A percentile compares a stretch with the other conserved stretches of the same genome.
phyloP scores from a whole-genome alignment of 768 basidiomycete species.

The Suillus cothurnatus region DNA sequence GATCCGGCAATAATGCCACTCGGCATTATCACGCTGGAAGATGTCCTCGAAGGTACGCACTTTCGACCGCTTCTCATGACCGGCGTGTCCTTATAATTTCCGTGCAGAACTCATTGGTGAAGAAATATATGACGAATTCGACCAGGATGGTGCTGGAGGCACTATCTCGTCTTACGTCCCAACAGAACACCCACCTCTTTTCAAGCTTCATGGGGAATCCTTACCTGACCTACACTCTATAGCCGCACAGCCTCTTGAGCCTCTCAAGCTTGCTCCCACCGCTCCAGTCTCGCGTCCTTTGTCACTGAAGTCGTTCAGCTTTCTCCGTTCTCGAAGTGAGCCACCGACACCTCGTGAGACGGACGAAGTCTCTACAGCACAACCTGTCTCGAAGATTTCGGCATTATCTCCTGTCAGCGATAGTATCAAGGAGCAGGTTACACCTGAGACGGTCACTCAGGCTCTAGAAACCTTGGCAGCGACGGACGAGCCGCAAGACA shows the following conservation, averaged over 20 bases:
- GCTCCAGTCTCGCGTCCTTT: conserved; percentile 40
- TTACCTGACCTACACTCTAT: conserved; percentile 11
- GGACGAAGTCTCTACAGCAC: conserved; percentile 5
- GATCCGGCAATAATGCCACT: conserved; percentile 84
- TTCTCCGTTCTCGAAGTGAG: conserved; percentile 58
- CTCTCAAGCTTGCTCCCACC: conserved; percentile 18
- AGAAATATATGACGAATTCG: conserved; percentile 92
- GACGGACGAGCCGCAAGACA: conserved; percentile 11
- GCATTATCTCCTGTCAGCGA: not conserved
- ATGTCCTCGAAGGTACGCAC: conserved; percentile 79
- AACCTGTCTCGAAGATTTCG: not conserved
- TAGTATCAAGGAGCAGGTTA: not conserved
- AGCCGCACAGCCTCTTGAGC: not conserved
- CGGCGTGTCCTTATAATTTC: not conserved
- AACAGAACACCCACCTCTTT: conserved; percentile 29
- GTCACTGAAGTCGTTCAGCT: conserved; percentile 49
- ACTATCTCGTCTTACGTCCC: conserved; percentile 46
- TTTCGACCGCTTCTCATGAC: not conserved
- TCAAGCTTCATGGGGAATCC: conserved; percentile 28
- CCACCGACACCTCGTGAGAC: conserved; percentile 54
- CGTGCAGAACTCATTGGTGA: conserved; percentile 82
- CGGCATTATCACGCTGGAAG: conserved; percentile 92
- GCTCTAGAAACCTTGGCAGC: not conserved
- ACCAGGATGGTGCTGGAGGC: conserved; percentile 72
- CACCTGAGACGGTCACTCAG: not conserved